Base-by-base conservation (phyloP, 768 basidiomycete genomes). In the Kwoniella heveanensis region DNA sequence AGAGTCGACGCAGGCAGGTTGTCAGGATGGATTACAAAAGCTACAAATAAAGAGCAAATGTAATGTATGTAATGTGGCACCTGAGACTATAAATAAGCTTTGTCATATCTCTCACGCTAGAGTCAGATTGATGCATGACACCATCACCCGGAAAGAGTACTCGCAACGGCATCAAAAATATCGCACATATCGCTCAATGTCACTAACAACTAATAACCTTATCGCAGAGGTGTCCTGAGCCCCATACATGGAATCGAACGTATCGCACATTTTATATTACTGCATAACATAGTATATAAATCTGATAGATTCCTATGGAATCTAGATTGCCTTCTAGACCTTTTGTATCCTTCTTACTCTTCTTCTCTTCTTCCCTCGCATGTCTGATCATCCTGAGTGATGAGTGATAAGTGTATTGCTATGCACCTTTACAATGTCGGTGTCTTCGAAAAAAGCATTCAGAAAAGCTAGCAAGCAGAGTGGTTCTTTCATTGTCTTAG, bases 41-140 rank as follows among this genome's bases (percentile, higher is more conserved):
- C 15, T 44, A 44, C 17, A 44, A 44, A 44, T 9, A 7, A 44
- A 44, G 10, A 10, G 32, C 17, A 44, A 44, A 17, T 19, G 6
- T 36, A 36, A 7, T 36, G n/a, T n/a, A n/a, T n/a, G n/a, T n/a
- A n/a, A n/a, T 36, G 32, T 36, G 32, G 32, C 32, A 36, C 32
- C 39, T 19, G 19, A 7, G 19, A 9, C 6, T 44, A 19, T 8
- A 10, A 10, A 10, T 44, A 10, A 44, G 39, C 39, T 44, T 17
- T 44, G 39, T 44, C 39, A 44, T 44, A 17, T 44, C 39, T 44
- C 39, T 44, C 39, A 44, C 39, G 39, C 39, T 44, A 44, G n/a
- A n/a, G n/a, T n/a, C n/a, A n/a, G n/a, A n/a, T n/a, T n/a, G n/a
- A n/a, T n/a, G n/a, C n/a, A n/a, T n/a, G n/a, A n/a, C n/a, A n/a